Evolutionary conservation across 176 grass and related monocot genomes (phyloP).

Genomic region (Areca catechu): DNA sequence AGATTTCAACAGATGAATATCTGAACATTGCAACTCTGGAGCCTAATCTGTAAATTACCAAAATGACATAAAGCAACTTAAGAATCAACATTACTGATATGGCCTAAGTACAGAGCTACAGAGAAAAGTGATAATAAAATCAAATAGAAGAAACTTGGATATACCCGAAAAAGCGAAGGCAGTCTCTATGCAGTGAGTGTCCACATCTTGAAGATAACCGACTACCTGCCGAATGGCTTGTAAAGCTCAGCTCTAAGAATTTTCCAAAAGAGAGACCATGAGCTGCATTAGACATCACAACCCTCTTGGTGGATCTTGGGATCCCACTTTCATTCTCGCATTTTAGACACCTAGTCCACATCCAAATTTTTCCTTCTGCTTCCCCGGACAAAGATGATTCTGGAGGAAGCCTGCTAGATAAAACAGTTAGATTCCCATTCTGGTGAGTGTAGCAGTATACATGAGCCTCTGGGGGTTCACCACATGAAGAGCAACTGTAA

Average conservation of each 20-base stretch:
- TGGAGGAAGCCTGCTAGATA: constrained; percentile 42
- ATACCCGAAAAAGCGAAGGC: constrained; percentile 88
- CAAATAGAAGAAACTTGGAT: constrained; percentile 2
- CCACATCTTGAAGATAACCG: constrained; percentile 62
- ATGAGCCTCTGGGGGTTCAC: constrained; percentile 71
- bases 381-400: constrained; percentile 46
- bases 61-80: neutral
- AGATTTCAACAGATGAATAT: constrained; percentile 78
- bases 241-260: constrained; percentile 93
- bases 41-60: constrained; percentile 52
- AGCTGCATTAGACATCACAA: constrained; percentile 58
- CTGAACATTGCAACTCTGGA: constrained; percentile 83
- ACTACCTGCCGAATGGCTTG: constrained; percentile 65
- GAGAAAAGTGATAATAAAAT: neutral
- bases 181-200: constrained; percentile 77
- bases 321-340: constrained; percentile 54
- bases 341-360: constrained; percentile 88
- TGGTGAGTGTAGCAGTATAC: constrained; percentile 76
- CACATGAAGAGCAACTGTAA: constrained; percentile 68
- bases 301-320: constrained; percentile 41
- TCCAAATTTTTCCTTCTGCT: constrained; percentile 77
- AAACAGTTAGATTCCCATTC: constrained; percentile 67
- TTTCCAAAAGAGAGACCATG: constrained; percentile 80
- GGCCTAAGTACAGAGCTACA: too few species aligned
- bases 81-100: neutral